Evolutionary conservation across 2,329 filamentous ascomycete genomes (phyloP).

Genomic region (Aspergillus sp.): DNA sequence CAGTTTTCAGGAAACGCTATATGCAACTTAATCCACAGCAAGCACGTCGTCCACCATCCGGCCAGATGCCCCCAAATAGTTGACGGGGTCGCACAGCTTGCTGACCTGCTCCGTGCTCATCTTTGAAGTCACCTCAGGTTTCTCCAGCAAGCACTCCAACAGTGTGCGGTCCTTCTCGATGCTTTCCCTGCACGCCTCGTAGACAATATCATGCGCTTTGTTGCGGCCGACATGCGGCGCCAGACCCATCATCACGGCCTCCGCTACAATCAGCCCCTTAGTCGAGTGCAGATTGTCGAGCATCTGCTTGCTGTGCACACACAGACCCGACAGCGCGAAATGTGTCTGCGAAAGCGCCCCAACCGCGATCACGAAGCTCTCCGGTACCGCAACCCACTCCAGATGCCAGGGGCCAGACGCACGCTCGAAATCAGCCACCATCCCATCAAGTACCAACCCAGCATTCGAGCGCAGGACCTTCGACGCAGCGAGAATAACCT

Average conservation of each 20-base stretch:
- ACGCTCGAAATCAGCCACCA: conserved; percentile 58
- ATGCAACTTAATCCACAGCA: not conserved
- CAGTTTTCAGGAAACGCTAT: not conserved
- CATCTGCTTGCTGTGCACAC: conserved; percentile 52
- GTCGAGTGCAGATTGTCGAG: conserved; percentile 51
- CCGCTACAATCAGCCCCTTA: conserved; percentile 54
- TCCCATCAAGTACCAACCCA: conserved; percentile 52
- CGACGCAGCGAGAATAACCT: conserved; percentile 54
- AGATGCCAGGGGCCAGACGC: conserved; percentile 59
- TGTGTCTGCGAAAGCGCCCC: conserved; percentile 54
- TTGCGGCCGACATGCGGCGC: conserved; percentile 53
- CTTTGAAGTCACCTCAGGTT: conserved; percentile 41
- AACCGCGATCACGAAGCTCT: conserved; percentile 53
- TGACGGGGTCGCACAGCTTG: conserved; percentile 55
- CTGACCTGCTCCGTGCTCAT: conserved; percentile 48
- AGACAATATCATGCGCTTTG: conserved; percentile 56
- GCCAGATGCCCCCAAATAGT: conserved; percentile 39
- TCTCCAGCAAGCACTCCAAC: conserved; percentile 41
- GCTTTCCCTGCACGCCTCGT: conserved; percentile 51
- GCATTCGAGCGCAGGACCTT: conserved; percentile 55
- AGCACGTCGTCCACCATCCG: conserved; percentile 31
- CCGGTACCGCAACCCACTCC: conserved; percentile 57
- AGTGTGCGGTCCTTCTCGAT: conserved; percentile 46
- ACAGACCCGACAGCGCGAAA: conserved; percentile 52
- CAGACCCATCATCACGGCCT: conserved; percentile 61